These are phyloP conservation scores for Xylariales sp. DNA, from an alignment of 2,329 filamentous ascomycete genomes.

Conservation along the genomic window DNA sequence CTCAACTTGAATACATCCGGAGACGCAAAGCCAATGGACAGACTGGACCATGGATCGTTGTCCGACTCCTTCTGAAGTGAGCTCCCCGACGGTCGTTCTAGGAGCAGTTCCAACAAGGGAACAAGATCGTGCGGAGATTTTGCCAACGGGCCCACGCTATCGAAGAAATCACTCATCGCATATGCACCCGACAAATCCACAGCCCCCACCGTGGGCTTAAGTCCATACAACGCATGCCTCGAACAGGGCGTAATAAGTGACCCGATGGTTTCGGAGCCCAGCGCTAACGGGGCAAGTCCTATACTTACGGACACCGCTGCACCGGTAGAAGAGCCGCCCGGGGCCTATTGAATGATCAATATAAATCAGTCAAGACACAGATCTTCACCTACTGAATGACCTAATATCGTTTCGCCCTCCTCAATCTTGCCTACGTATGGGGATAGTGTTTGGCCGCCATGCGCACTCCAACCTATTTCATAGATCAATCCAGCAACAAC, in stretches of 20 bases:
- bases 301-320: constrained; percentile 29
- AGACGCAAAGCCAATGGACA: neutral
- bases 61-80: neutral
- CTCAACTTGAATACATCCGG: neutral
- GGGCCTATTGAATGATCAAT: constrained; percentile 14
- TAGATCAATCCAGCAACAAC: neutral
- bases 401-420: constrained; percentile 2
- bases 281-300: constrained; percentile 25
- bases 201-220: constrained; percentile 19
- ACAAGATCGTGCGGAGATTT: constrained; percentile 12
- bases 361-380: neutral
- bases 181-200: constrained; percentile 16
- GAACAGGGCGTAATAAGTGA: constrained; percentile 21
- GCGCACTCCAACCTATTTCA: neutral
- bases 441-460: constrained; percentile 6
- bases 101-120: neutral
- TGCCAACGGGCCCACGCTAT: constrained; percentile 22
- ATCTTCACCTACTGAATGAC: constrained; percentile 2
- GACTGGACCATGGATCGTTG: neutral
- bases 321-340: constrained; percentile 28
- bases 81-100: neutral
- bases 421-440: constrained; percentile 1
- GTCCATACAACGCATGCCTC: constrained; percentile 20
- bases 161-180: constrained; percentile 20
- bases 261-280: constrained; percentile 29